Evolutionary conservation across 805 yeast species (phyloP), one percentile per base, ranked within the genome.

Genomic region (Saccharomycopsis sp.): DNA sequence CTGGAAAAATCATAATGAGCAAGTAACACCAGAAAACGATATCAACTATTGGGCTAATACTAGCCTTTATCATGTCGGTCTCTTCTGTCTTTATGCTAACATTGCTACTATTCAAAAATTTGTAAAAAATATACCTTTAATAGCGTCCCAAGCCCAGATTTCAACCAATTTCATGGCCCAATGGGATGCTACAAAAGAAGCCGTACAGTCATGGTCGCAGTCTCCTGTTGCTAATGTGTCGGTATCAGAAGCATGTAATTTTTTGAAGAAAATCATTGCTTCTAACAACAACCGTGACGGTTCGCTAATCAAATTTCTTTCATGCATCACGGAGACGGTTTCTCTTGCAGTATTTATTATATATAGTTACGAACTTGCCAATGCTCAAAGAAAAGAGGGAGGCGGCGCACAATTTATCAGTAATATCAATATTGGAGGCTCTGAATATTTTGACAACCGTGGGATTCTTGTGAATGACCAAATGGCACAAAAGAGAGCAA

Each of bases 31-130:
- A 5, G n/a, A 7, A 9, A 20, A 29, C 17, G 41, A 54, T 14
- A 5, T 29, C 38, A 42, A 38, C 51, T 50, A 3, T 19, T 73
- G 76, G 76, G 67, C 70, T 1, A 71, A 70, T 53, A 58, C 70
- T 8, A 65, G 69, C 15, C 54, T 68, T 20, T 66, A 65, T 23
- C 64, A 69, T 35, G 56, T 64, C 7, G 72, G 70, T 5, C 56
- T 68, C 14, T 57, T 71, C n/a, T 64, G 66, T 23, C 61, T 71
- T 15, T 66, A 70, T 58, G 65, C 69, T 19, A 67, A 71, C 56
- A 62, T 65, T 19, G 59, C 60, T 17, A 41, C 63, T 5, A 51
- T 70, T 14, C 54, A 55, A 2, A 59, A 60, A 47, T 65, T 47
- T 53, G 59, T 44, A 7, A 44, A 44, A 44, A 29, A 29, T 29